Evolutionary conservation across 345 rosid genomes (phyloP).

Genomic region (Cochlearia excelsa): DNA sequence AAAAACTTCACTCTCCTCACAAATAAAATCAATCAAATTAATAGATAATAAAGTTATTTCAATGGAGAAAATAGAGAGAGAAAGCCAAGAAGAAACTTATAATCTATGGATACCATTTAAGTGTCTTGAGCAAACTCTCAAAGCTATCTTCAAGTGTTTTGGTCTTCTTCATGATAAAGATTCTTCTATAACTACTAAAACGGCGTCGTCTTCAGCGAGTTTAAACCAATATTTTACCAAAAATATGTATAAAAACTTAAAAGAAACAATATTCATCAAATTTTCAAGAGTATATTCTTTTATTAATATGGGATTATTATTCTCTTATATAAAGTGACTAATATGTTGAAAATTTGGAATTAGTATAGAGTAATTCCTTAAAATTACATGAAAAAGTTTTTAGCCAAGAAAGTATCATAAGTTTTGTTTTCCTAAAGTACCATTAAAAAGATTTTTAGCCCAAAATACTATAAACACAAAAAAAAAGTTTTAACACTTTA

Average conservation of each 20-base stretch:
- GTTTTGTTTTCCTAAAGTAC: no score
- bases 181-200: not conserved
- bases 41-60: not conserved
- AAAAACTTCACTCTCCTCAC: conserved; percentile 19
- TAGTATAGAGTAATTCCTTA: no score
- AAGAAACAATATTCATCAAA: not conserved
- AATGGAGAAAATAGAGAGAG: conserved; percentile 22
- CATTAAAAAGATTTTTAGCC: no score
- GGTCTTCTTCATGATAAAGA: conserved; percentile 17
- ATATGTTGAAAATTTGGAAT: no score
- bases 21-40: not conserved
- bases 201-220: not conserved
- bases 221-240: not conserved
- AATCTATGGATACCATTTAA: conserved; percentile 15
- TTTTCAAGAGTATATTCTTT: not conserved
- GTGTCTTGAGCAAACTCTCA: conserved; percentile 17
- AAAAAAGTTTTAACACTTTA: no score
- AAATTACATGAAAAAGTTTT: no score
- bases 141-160: conserved; percentile 21
- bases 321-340: no score
- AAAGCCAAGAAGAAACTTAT: conserved; percentile 14
- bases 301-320: not conserved
- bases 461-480: no score
- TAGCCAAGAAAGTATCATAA: no score
- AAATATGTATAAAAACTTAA: not conserved